Evolutionary conservation across 2,329 filamentous ascomycete genomes (phyloP).

Genomic region (Ascosphaera acerosa): DNA sequence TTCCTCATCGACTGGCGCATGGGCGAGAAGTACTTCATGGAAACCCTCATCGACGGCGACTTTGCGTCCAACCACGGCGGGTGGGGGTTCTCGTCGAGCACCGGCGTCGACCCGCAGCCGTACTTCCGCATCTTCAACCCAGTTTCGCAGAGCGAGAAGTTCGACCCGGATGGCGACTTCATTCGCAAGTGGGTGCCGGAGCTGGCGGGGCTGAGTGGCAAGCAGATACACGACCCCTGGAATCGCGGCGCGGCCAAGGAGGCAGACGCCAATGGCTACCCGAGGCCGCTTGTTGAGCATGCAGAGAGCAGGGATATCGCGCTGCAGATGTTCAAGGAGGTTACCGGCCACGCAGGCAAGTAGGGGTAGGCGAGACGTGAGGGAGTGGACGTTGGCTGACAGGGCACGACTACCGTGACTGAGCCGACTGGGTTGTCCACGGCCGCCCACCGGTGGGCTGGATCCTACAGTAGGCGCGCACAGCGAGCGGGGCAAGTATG

Average conservation of each 20-base stretch:
- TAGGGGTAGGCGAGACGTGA: no score
- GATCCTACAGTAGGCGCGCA: no score
- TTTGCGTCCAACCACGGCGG: constrained; percentile 55
- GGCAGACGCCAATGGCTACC: constrained; percentile 45
- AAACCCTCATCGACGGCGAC: constrained; percentile 51
- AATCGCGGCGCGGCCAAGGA: constrained; percentile 31
- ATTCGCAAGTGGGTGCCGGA: constrained; percentile 68
- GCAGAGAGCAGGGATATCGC: constrained; percentile 40
- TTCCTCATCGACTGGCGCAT: constrained; percentile 61
- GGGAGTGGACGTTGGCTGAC: no score
- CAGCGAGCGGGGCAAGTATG: no score
- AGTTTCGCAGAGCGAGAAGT: constrained; percentile 60
- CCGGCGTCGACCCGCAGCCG: constrained; percentile 62
- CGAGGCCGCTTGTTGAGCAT: constrained; percentile 49
- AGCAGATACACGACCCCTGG: constrained; percentile 59
- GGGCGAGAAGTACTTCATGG: constrained; percentile 65
- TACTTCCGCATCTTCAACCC: constrained; percentile 88
- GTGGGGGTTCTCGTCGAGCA: constrained; percentile 39
- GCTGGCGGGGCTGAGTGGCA: constrained; percentile 32
- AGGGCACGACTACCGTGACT: no score
- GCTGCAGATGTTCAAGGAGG: constrained; percentile 43
- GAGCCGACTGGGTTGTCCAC: no score
- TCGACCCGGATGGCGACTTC: constrained; percentile 53
- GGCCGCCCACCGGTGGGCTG: no score
- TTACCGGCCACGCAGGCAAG: no score